Evolutionary conservation across 495 filamentous ascomycete species (phyloP).

Genomic region (Penicillium tannophilum): DNA sequence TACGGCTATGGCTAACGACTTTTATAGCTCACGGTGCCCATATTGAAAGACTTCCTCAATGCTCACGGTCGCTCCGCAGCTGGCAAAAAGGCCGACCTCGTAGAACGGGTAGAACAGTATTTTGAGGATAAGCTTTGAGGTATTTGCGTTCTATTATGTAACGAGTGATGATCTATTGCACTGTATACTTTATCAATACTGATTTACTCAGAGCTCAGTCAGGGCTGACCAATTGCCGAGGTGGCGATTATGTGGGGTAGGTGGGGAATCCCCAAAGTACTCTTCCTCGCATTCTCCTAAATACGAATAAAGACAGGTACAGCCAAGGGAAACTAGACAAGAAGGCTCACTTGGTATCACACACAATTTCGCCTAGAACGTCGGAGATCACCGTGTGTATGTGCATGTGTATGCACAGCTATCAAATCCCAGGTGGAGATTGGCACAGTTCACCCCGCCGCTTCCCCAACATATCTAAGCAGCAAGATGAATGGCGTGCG

Average conservation of each 20-base stretch:
- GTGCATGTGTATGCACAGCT: too few species aligned
- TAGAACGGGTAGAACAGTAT: slow-evolving; percentile 77
- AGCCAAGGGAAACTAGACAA: background rate
- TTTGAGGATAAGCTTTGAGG: slow-evolving; percentile 59
- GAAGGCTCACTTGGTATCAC: background rate
- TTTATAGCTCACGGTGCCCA: slow-evolving; percentile 62
- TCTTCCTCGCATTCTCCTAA: background rate
- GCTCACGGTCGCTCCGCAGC: slow-evolving; percentile 60
- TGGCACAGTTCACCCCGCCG: background rate
- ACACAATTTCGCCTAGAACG: background rate
- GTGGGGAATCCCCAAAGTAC: slow-evolving; percentile 7
- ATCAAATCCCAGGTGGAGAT: background rate
- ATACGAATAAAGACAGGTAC: background rate
- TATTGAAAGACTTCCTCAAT: slow-evolving; percentile 68
- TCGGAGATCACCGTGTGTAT: too few species aligned
- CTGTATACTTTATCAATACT: background rate
- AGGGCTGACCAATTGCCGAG: slow-evolving; percentile 3
- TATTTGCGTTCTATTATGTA: background rate
- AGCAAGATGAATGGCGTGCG: slow-evolving; percentile 12
- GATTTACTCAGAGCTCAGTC: background rate
- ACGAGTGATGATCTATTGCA: slow-evolving; percentile 19
- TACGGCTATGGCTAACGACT: slow-evolving; percentile 1
- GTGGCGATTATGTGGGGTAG: slow-evolving; percentile 12
- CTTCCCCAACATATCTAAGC: background rate
- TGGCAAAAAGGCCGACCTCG: slow-evolving; percentile 78